Conservation (phyloP, 2,329 filamentous ascomycete genomes). For the Xylariaceae sp. region DNA sequence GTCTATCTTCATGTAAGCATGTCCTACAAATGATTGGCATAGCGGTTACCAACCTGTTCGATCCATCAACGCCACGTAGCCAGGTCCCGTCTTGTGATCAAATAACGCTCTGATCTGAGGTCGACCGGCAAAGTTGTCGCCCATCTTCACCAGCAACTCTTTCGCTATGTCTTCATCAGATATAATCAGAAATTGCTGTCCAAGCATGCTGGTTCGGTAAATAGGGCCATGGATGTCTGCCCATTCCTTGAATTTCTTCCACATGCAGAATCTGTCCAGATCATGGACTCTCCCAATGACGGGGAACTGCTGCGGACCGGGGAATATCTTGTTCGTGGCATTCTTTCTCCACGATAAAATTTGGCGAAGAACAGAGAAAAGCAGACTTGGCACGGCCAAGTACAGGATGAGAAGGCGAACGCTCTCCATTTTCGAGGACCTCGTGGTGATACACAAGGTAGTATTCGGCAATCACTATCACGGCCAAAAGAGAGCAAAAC, state of each 20-base stretch:
- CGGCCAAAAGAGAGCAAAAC: not conserved
- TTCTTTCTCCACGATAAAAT: slow-evolving; percentile 32
- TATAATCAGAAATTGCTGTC: slow-evolving; percentile 33
- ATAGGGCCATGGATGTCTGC: slow-evolving; percentile 26
- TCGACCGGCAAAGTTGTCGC: slow-evolving; percentile 46
- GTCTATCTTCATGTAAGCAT: slow-evolving; percentile 26
- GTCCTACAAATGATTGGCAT: no score
- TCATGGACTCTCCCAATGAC: slow-evolving; percentile 46
- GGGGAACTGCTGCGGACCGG: slow-evolving; percentile 43
- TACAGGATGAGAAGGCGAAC: slow-evolving; percentile 38
- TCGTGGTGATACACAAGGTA: no score
- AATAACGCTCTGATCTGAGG: slow-evolving; percentile 46
- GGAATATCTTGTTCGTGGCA: slow-evolving; percentile 30
- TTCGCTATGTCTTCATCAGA: slow-evolving; percentile 45
- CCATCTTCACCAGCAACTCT: slow-evolving; percentile 44
- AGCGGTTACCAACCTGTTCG: slow-evolving; percentile 35
- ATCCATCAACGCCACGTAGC: slow-evolving; percentile 48
- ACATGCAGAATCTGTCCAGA: slow-evolving; percentile 40
- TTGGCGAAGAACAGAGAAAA: slow-evolving; percentile 37
- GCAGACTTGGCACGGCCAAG: slow-evolving; percentile 40
- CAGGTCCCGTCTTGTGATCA: slow-evolving; percentile 43
- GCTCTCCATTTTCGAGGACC: slow-evolving; percentile 30
- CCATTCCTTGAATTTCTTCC: slow-evolving; percentile 43
- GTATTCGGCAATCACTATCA: no score
- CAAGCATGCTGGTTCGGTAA: slow-evolving; percentile 28